Percentiles rank a stretch among this genome's conserved stretches.
Conservation (phyloP, 2,329 filamentous ascomycete genomes). For the Arthrinium phaeospermum region DNA sequence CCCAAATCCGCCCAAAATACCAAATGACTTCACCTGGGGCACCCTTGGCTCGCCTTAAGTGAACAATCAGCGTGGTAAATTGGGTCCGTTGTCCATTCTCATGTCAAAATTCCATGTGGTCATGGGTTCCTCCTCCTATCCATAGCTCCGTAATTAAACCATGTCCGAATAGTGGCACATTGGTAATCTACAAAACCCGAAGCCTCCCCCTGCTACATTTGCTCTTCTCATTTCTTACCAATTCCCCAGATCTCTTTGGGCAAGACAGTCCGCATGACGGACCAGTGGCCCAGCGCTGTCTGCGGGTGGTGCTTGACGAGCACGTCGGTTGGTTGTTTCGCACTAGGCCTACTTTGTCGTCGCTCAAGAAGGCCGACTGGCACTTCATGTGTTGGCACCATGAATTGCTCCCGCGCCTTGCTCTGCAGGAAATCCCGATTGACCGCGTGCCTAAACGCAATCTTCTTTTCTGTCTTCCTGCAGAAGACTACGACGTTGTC, state of each 20-base stretch:
- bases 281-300: constrained; percentile 87
- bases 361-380: constrained; percentile 53
- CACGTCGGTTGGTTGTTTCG: constrained; percentile 67
- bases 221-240: constrained; percentile 66
- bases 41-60: not conserved
- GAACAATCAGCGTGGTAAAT: not conserved
- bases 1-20: not conserved
- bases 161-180: not conserved
- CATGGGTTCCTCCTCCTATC: not conserved
- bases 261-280: constrained; percentile 85
- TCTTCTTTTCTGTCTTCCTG: constrained; percentile 61
- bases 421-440: constrained; percentile 75
- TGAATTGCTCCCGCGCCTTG: constrained; percentile 69
- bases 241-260: constrained; percentile 79
- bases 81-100: not conserved
- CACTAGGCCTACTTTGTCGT: constrained; percentile 59
- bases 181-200: not conserved
- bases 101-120: not conserved
- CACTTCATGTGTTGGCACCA: constrained; percentile 77
- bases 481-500: constrained; percentile 98
- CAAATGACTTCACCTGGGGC: not conserved
- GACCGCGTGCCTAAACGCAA: constrained; percentile 71
- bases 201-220: not conserved
- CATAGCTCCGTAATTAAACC: not conserved
- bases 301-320: constrained; percentile 75